Evolutionary conservation across 2,329 filamentous ascomycete species (phyloP).

Genomic region (Colletotrichum kahawae): DNA sequence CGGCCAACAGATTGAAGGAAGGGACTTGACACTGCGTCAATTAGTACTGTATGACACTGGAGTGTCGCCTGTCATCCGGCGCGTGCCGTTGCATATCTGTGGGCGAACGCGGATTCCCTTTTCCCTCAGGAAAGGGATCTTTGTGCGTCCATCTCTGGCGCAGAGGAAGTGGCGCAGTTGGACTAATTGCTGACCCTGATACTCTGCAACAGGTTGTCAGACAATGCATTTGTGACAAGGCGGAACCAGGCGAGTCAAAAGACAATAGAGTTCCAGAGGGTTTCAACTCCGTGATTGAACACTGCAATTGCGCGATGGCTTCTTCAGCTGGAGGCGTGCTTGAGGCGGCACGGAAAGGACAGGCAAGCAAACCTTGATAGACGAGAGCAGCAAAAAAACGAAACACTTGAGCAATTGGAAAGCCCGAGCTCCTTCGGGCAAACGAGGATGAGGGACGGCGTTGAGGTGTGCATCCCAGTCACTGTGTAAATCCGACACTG

Average conservation of each 20-base stretch:
- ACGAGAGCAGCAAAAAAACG: not conserved
- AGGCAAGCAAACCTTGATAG: not conserved
- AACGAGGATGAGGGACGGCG: not conserved
- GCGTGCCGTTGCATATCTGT: not conserved
- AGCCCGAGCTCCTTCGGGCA: not conserved
- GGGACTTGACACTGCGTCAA: not conserved
- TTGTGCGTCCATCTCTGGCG: not conserved
- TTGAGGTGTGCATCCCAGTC: not conserved
- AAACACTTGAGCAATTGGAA: not conserved
- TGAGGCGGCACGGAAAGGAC: not conserved
- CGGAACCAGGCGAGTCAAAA: not conserved
- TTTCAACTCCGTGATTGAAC: conserved; percentile 5
- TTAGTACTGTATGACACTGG: not conserved
- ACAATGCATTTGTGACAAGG: not conserved
- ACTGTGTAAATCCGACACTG: conserved; percentile 9
- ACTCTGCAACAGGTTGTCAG: not conserved
- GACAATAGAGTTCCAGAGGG: not conserved
- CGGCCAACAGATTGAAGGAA: not conserved
- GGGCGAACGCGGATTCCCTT: not conserved
- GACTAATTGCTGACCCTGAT: not conserved
- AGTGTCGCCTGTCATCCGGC: not conserved
- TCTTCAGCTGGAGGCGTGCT: not conserved
- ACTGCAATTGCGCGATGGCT: not conserved
- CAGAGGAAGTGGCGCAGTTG: not conserved
- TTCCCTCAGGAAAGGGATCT: not conserved